Percentiles rank a stretch among this genome's conserved stretches.
phyloP scores from a whole-genome alignment of 805 yeast species.

The Zygotorulaspora danielsina region DNA sequence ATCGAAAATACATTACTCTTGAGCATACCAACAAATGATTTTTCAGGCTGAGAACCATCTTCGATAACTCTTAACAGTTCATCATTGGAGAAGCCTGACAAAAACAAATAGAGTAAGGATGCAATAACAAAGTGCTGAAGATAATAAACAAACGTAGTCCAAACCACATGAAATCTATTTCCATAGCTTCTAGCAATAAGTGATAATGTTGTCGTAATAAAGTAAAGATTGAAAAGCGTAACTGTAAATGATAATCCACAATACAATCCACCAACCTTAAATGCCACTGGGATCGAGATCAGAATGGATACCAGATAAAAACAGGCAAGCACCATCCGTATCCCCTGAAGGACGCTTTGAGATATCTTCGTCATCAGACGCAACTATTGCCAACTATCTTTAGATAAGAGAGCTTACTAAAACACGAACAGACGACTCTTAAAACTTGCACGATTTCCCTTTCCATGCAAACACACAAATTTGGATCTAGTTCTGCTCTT shows the following conservation, averaged over 20 bases:
- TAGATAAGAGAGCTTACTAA: neutral
- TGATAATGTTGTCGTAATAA: conserved; percentile 67
- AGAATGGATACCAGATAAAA: conserved; percentile 65
- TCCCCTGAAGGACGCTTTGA: conserved; percentile 19
- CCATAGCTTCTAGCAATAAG: conserved; percentile 40
- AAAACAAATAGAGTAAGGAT: conserved; percentile 64
- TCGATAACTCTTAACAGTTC: conserved; percentile 23
- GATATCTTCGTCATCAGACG: conserved; percentile 9
- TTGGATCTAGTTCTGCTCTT: no score
- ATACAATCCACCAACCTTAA: conserved; percentile 85
- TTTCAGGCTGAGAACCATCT: conserved; percentile 25
- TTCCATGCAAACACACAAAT: neutral
- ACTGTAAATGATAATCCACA: conserved; percentile 85
- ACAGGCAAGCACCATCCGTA: conserved; percentile 43
- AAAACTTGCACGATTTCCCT: neutral
- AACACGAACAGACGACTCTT: conserved; percentile 7
- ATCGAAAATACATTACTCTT: conserved; percentile 17
- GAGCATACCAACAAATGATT: conserved; percentile 20
- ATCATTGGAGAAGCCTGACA: conserved; percentile 48
- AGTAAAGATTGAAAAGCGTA: conserved; percentile 67
- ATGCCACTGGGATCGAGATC: conserved; percentile 84
- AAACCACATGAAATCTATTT: conserved; percentile 20
- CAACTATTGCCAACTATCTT: no score
- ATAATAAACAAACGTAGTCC: conserved; percentile 54
- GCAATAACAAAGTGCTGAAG: conserved; percentile 82